A percentile compares a stretch with the other conserved stretches of the same genome.
Conservation (phyloP, 805 yeast species). For the Henningerozyma blattae region DNA sequence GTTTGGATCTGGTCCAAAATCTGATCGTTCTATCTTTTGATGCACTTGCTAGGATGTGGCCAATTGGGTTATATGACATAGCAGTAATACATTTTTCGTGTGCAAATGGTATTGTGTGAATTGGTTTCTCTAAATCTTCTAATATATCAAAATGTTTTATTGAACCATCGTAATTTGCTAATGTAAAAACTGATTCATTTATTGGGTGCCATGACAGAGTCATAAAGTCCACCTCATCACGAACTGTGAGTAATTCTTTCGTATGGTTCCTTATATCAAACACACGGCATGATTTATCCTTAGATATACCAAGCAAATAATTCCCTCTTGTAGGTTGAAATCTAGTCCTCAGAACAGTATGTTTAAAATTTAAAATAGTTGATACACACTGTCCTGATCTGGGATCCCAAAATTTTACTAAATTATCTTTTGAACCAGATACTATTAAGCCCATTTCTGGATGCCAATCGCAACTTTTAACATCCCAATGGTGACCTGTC, state of each 20-base stretch:
- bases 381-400: slow-evolving; percentile 60
- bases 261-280: slow-evolving; percentile 73
- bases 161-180: slow-evolving; percentile 86
- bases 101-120: slow-evolving; percentile 71
- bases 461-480: slow-evolving; percentile 96
- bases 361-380: slow-evolving; percentile 85
- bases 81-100: slow-evolving; percentile 91
- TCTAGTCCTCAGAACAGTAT: slow-evolving; percentile 75
- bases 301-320: slow-evolving; percentile 71
- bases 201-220: slow-evolving; percentile 89
- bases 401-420: slow-evolving; percentile 94
- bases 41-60: slow-evolving; percentile 83
- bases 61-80: slow-evolving; percentile 85
- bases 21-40: slow-evolving; percentile 88
- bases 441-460: slow-evolving; percentile 75
- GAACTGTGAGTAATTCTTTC: slow-evolving; percentile 60
- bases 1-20: slow-evolving; percentile 90
- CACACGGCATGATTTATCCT: slow-evolving; percentile 79
- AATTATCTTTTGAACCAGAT: slow-evolving; percentile 90
- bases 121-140: slow-evolving; percentile 30
- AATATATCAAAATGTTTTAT: slow-evolving; percentile 53
- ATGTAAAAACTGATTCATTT: slow-evolving; percentile 65
- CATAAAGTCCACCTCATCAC: slow-evolving; percentile 78
- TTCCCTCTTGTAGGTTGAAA: slow-evolving; percentile 75
- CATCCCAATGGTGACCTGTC: slow-evolving; percentile 98